A percentile compares a stretch with the other conserved stretches of the same genome.
Conservation (phyloP, 345 rosid genomes). For the Punica granatum region DNA sequence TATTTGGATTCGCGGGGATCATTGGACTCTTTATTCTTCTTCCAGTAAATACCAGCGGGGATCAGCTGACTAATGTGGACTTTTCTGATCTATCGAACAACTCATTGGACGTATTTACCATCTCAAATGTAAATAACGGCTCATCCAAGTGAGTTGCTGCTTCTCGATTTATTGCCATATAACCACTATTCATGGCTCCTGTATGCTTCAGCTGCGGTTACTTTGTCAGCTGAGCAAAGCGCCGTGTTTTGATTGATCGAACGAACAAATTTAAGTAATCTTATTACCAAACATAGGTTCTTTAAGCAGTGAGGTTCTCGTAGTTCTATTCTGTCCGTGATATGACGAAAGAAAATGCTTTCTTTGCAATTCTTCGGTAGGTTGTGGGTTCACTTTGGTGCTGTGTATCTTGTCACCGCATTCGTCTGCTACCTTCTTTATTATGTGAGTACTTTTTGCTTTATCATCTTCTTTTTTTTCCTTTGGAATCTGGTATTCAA, state of each 20-base stretch:
- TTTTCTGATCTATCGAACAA: slow-evolving; percentile 55
- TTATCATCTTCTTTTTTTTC: not conserved
- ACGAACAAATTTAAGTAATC: no score
- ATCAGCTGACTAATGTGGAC: slow-evolving; percentile 50
- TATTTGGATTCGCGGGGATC: slow-evolving; percentile 77
- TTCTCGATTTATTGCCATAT: not conserved
- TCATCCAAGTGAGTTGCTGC: slow-evolving; percentile 23
- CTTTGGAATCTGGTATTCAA: not conserved
- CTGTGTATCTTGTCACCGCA: slow-evolving; percentile 64
- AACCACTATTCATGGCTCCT: not conserved
- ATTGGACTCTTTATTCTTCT: slow-evolving; percentile 83
- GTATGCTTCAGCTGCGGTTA: not conserved
- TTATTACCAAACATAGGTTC: no score
- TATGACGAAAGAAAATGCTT: slow-evolving; percentile 14
- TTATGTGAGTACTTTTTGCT: slow-evolving; percentile 36
- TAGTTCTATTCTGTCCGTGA: not conserved
- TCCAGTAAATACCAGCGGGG: slow-evolving; percentile 78
- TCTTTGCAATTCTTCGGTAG: slow-evolving; percentile 34
- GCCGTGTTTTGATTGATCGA: not conserved
- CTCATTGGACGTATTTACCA: slow-evolving; percentile 77
- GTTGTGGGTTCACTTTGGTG: slow-evolving; percentile 90
- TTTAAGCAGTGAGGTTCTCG: not conserved
- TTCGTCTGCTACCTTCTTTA: slow-evolving; percentile 74
- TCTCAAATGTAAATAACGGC: slow-evolving; percentile 63
- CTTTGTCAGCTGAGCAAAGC: not conserved